Percentiles rank a stretch among this genome's conserved stretches.
Conservation (phyloP, 495 filamentous ascomycete genomes). For the Xylaria grammica region DNA sequence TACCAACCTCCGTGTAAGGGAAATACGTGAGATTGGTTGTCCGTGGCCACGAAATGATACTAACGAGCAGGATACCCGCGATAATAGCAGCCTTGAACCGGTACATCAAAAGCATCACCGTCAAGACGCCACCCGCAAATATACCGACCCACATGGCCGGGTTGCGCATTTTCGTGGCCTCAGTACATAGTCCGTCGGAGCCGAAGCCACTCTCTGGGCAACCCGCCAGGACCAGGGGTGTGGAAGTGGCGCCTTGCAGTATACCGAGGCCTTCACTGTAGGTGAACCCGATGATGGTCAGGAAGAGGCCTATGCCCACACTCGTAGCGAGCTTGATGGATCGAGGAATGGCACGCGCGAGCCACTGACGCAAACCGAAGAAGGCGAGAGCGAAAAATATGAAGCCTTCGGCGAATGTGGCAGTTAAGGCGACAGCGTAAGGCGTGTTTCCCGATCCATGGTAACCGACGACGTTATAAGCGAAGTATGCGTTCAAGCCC, state of each 20-base stretch:
- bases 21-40: slow-evolving; percentile 76
- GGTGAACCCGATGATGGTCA: slow-evolving; percentile 79
- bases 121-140: slow-evolving; percentile 80
- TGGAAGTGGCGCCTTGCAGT: slow-evolving; percentile 61
- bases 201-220: slow-evolving; percentile 50
- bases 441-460: slow-evolving; percentile 71
- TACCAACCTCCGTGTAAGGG: slow-evolving; percentile 68
- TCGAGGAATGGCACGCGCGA: slow-evolving; percentile 74
- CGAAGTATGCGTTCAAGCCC: slow-evolving; percentile 85
- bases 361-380: slow-evolving; percentile 80
- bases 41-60: slow-evolving; percentile 83
- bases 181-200: slow-evolving; percentile 54
- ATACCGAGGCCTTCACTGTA: slow-evolving; percentile 81
- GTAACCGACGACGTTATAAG: slow-evolving; percentile 78
- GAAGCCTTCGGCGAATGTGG: slow-evolving; percentile 83
- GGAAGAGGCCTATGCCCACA: slow-evolving; percentile 79
- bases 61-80: slow-evolving; percentile 77
- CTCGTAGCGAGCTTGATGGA: slow-evolving; percentile 86
- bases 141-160: slow-evolving; percentile 84
- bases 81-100: slow-evolving; percentile 83
- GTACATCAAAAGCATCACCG: slow-evolving; percentile 78
- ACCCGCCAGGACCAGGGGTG: slow-evolving; percentile 72
- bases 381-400: slow-evolving; percentile 73
- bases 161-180: slow-evolving; percentile 69
- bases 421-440: slow-evolving; percentile 73